Evolutionary conservation across 108 stramenopile genomes (phyloP), one percentile per base, ranked within the genome.

Genomic region (Nitzschia sp.): DNA sequence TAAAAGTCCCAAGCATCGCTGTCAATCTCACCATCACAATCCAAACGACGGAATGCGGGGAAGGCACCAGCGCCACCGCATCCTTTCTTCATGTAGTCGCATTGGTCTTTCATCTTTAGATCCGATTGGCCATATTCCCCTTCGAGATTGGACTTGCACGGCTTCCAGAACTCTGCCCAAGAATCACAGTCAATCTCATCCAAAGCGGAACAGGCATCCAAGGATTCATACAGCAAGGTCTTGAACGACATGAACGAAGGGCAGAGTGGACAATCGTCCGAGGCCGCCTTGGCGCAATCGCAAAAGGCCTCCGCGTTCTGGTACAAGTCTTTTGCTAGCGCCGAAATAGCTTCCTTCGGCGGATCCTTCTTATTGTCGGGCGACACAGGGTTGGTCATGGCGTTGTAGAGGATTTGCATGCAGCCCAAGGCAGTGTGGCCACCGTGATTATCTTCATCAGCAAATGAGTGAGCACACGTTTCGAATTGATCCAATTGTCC

Each of bases 151-250:
- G 47, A 53, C 71, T 93, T 79, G 81, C 95, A 96, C 3, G 80
- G 85, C 6, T 66, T 65, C 56, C 82, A 86, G 65, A 91, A 96
- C 59, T 94, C 95, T 27, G 74, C 75, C 93, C 91, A 94, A 2
- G 93, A 84, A 70, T 82, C 90, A 51, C 95, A 96, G 66, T 96
- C 95, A 66, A 96, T 93, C 35, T 80, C 82, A 80, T 96, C 95
- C 30, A 96, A 79, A 21, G 93, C 81, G 48, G 75, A 65, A 77
- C 95, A 96, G 3, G 90, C 95, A 75, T 96, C 95, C 8, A 92
- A 70, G 3, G 90, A 77, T 71, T 96, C 95, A 45, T 80, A 90
- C n/a, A 96, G 49, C 15, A 96, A 59, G 18, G 88, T 91, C 59
- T 94, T 94, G 90, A 94, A 93, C 34, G 82, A 74, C 63, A 79